Conservation (phyloP, 1,284 basidiomycete genomes). For the Ustilago bromivora region DNA sequence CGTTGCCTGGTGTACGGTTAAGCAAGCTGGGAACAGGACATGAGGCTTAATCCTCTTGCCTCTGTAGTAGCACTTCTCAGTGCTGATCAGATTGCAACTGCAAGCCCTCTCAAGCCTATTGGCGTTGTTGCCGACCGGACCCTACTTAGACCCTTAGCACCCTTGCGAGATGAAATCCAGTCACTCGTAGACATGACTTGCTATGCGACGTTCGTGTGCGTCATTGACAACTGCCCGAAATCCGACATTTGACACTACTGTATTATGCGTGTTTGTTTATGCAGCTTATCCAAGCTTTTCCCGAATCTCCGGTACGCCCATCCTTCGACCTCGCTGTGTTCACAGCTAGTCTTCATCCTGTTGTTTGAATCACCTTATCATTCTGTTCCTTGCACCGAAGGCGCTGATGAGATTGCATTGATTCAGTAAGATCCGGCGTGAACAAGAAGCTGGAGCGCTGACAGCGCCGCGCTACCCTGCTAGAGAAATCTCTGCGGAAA, state of each 20-base stretch:
- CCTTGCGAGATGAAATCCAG: not conserved
- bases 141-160: constrained; percentile 18
- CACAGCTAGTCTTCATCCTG: not conserved
- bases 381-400: not conserved
- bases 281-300: constrained; percentile 36
- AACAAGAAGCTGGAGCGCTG: not conserved
- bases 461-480: not conserved
- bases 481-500: constrained; percentile 11
- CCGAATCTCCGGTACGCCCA: not conserved
- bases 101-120: constrained; percentile 16
- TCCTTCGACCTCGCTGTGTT: not conserved
- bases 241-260: constrained; percentile 16
- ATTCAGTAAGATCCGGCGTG: not conserved
- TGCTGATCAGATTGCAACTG: not conserved
- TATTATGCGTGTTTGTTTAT: not conserved
- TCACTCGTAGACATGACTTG: not conserved
- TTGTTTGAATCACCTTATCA: not conserved
- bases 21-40: not conserved
- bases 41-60: not conserved
- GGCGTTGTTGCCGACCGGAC: constrained; percentile 3
- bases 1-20: constrained; percentile 27
- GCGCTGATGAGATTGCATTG: not conserved
- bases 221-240: constrained; percentile 14
- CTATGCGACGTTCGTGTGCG: constrained; percentile 9
- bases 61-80: not conserved